Conservation (phyloP, 176 grass and related monocot genomes). For the Pontederia paniculata region DNA sequence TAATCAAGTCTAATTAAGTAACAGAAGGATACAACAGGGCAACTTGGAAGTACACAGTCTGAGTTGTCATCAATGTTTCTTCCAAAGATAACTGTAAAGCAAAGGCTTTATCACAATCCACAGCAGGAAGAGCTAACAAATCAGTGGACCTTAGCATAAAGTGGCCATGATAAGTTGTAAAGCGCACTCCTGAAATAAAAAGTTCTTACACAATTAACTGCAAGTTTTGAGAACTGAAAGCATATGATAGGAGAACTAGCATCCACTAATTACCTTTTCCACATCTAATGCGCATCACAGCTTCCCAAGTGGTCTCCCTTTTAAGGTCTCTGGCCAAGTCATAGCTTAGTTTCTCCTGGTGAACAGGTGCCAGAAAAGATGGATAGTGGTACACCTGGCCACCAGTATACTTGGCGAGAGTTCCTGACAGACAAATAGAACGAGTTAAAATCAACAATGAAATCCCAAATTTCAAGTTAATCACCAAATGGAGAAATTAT, state of each 20-base stretch:
- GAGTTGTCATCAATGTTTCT: slow-evolving; percentile 79
- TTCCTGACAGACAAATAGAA: slow-evolving; percentile 36
- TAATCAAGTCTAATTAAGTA: not conserved
- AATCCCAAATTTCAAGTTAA: not conserved
- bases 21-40: slow-evolving; percentile 84
- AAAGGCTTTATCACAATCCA: slow-evolving; percentile 97
- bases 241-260: not conserved
- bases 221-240: not conserved
- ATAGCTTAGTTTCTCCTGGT: slow-evolving; percentile 65
- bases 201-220: slow-evolving; percentile 14
- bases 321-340: slow-evolving; percentile 79
- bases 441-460: slow-evolving; percentile 9
- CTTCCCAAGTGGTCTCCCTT: slow-evolving; percentile 94
- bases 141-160: slow-evolving; percentile 97
- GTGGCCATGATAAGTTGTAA: slow-evolving; percentile 93
- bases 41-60: slow-evolving; percentile 94
- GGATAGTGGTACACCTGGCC: slow-evolving; percentile 93
- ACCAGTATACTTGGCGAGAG: slow-evolving; percentile 87
- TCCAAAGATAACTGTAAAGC: slow-evolving; percentile 79
- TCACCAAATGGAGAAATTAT: not conserved
- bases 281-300: slow-evolving; percentile 97
- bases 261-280: slow-evolving; percentile 59
- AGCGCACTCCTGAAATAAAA: slow-evolving; percentile 59
- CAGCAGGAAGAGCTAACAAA: slow-evolving; percentile 93
- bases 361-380: slow-evolving; percentile 52